Base-by-base conservation (phyloP, 1,284 basidiomycete species). In the Salmacisia buchloeana region DNA sequence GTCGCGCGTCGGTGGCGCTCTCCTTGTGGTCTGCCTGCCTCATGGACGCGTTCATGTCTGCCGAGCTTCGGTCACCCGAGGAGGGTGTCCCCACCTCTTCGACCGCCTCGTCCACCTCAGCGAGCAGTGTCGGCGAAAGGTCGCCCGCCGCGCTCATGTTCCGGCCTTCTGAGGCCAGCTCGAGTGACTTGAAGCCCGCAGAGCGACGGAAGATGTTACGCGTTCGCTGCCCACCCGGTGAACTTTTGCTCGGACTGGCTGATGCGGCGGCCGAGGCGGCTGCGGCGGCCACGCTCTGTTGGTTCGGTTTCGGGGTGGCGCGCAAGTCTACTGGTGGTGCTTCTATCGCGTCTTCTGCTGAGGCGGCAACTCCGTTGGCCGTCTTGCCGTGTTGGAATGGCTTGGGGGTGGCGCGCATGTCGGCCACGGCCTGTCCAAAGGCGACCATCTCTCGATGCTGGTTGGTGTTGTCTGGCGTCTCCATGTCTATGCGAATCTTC, bases 401-500 rank as follows among this genome's bases (percentile, higher is more conserved):
- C 29, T 54, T 54, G 4, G 49, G 49, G 10, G 49, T 54, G 13
- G 49, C 49, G 49, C 49, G 49, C 29, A 31, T 31, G 29, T 54
- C 49, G 3, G 49, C 49, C 25, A 54, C 49, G 3, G 49, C 49
- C 29, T 54, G 49, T 33, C 49, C 49, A 3, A 54, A 54, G 25
- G 49, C 49, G 29, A 54, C 49, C 27, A 54, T 27, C 49, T 54
- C 49, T 9, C 49, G 49, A 31, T 54, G 49, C 15, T 18, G 25
- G 15, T 54, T 54, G 27, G 49, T 54, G 27, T 54, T 54, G 31
- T 54, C 49, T 7, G 49, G 49, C 15, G 49, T 54, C 27, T 54
- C 49, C 49, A 54, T 54, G 29, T 54, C 49, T 6, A 54, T 54
- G 49, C 49, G 49, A n/a, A 54, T 33, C 27, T 54, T 54, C 29